phyloP scores from a whole-genome alignment of 768 basidiomycete genomes.

The Candolleomyces eurysporus region DNA sequence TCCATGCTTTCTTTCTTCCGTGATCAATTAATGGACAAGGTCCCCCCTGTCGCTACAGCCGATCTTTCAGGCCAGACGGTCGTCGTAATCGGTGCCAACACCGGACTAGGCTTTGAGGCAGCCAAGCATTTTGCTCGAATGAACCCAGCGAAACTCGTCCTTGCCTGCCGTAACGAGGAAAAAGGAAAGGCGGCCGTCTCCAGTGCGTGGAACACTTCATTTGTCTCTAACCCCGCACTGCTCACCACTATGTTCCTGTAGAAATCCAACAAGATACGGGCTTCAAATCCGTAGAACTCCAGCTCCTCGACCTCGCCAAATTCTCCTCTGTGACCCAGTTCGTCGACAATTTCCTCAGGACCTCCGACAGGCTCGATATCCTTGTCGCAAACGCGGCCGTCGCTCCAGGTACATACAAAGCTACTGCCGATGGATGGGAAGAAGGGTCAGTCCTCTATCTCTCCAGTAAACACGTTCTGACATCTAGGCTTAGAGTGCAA shows the following conservation, averaged over 20 bases:
- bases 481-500: slow-evolving; percentile 33
- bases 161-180: slow-evolving; percentile 32
- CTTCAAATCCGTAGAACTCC: slow-evolving; percentile 31
- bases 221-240: background rate
- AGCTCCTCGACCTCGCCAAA: slow-evolving; percentile 34
- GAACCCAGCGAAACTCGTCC: slow-evolving; percentile 36
- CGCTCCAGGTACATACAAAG: slow-evolving; percentile 10
- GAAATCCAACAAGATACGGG: slow-evolving; percentile 27
- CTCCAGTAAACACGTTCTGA: background rate
- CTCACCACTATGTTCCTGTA: slow-evolving; percentile 1
- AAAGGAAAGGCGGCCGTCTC: slow-evolving; percentile 32
- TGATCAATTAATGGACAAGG: slow-evolving; percentile 4
- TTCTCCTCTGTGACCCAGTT: slow-evolving; percentile 38
- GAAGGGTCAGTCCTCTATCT: slow-evolving; percentile 25
- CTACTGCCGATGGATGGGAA: slow-evolving; percentile 44
- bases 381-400: slow-evolving; percentile 45
- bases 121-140: slow-evolving; percentile 43
- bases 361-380: slow-evolving; percentile 36
- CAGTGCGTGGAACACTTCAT: slow-evolving; percentile 22
- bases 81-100: slow-evolving; percentile 48
- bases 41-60: slow-evolving; percentile 28
- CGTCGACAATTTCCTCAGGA: slow-evolving; percentile 29
- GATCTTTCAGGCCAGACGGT: slow-evolving; percentile 46
- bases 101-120: slow-evolving; percentile 47
- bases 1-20: background rate